Conservation (phyloP, 1,139 yeast species). For the Yamadazyma triangularis region DNA sequence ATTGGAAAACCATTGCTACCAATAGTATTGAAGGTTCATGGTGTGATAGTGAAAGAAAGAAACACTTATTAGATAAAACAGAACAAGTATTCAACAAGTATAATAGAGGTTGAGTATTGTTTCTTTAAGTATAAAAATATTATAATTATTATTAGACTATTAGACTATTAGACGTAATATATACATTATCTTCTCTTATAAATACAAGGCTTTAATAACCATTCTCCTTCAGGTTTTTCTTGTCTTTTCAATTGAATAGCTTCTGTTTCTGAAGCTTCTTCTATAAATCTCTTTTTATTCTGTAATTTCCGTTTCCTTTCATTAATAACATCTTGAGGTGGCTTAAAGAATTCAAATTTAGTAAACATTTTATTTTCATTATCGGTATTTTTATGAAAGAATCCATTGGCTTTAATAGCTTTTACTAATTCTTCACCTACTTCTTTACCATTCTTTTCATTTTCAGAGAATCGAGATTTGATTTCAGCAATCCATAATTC, state of each 20-base stretch:
- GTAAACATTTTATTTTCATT: constrained; percentile 90
- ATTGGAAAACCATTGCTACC: constrained; percentile 56
- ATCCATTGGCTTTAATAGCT: constrained; percentile 71
- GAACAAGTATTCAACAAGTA: constrained; percentile 47
- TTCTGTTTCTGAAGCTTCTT: constrained; percentile 60
- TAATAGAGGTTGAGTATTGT: too few relatives aligned
- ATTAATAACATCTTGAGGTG: constrained; percentile 63
- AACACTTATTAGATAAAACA: constrained; percentile 38
- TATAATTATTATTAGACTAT: neutral
- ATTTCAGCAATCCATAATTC: constrained; percentile 98
- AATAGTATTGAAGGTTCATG: constrained; percentile 70
- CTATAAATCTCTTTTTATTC: constrained; percentile 67
- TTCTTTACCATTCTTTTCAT: constrained; percentile 26
- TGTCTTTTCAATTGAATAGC: constrained; percentile 51
- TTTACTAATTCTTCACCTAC: constrained; percentile 75
- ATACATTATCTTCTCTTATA: constrained; percentile 73
- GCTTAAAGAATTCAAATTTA: constrained; percentile 88
- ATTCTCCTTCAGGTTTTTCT: constrained; percentile 70
- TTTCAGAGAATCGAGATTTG: constrained; percentile 80
- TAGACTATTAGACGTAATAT: too few relatives aligned
- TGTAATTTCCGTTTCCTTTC: constrained; percentile 63
- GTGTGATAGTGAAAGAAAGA: constrained; percentile 52
- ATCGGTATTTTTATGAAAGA: constrained; percentile 85
- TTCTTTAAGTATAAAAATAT: neutral
- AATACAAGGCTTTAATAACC: constrained; percentile 93